These are phyloP conservation scores for Botrytis fragariae DNA, from an alignment of 2,329 filamentous ascomycete genomes.

Conservation along the genomic window DNA sequence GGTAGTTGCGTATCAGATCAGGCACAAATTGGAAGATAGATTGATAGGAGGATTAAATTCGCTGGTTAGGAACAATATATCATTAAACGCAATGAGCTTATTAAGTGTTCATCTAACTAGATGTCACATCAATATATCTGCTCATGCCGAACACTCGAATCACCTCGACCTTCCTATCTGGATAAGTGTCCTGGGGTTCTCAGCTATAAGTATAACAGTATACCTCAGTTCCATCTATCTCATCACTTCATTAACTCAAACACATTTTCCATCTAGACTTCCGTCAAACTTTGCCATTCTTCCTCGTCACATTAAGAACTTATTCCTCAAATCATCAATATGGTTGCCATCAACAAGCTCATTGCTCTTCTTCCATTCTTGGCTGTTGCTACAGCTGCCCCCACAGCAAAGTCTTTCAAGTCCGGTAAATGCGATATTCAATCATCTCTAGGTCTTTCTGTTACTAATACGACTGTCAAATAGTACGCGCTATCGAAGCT, in stretches of 20 bases:
- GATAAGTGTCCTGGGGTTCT: not conserved
- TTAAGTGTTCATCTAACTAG: too few relatives aligned
- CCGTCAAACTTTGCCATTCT: too few relatives aligned
- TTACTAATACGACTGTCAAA: not conserved
- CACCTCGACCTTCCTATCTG: not conserved
- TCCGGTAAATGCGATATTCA: not conserved
- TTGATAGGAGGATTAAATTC: too few relatives aligned
- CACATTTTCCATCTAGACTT: not conserved
- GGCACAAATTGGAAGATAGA: not conserved
- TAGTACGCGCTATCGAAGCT: not conserved
- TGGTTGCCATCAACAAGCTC: conserved; percentile 9
- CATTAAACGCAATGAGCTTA: too few relatives aligned
- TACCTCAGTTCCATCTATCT: not conserved
- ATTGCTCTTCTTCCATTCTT: conserved; percentile 1
- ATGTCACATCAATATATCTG: not conserved
- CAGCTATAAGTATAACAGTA: not conserved
- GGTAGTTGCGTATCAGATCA: not conserved
- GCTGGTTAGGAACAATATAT: too few relatives aligned
- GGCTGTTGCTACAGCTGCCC: not conserved
- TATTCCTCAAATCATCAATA: not conserved
- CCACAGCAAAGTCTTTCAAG: not conserved
- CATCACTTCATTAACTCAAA: not conserved
- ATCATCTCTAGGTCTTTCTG: not conserved
- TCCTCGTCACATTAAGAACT: not conserved
- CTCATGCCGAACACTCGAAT: too few relatives aligned